Percentiles rank a stretch among this genome's conserved stretches.
These are phyloP conservation scores for Plasmodium adleri DNA, from an alignment of 169 alveolate species.

Conservation along the genomic window DNA sequence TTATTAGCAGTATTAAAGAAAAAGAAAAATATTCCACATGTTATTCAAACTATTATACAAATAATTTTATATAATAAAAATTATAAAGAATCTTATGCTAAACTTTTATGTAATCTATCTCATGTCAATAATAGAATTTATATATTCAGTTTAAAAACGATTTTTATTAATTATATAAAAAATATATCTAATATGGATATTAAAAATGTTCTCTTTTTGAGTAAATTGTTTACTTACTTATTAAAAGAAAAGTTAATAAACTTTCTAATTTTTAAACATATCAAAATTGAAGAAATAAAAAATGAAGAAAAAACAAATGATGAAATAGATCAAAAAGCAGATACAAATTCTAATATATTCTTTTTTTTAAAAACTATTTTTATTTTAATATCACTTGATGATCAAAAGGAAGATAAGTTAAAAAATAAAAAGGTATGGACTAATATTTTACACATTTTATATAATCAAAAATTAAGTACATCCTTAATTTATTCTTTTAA, in stretches of 20 bases:
- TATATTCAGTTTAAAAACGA: slow-evolving; percentile 68
- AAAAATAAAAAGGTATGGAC: slow-evolving; percentile 33
- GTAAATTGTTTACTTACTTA: slow-evolving; percentile 38
- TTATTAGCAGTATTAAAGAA: slow-evolving; percentile 54
- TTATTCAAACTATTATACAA: slow-evolving; percentile 67
- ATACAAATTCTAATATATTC: slow-evolving; percentile 14
- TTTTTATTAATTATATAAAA: slow-evolving; percentile 66
- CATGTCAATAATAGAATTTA: slow-evolving; percentile 48
- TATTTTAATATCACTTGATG: slow-evolving; percentile 48
- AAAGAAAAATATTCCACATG: slow-evolving; percentile 65
- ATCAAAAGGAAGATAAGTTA: neutral
- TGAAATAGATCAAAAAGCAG: neutral
- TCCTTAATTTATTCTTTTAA: slow-evolving; percentile 30
- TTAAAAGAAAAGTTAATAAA: slow-evolving; percentile 49
- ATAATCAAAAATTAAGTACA: neutral
- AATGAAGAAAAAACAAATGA: neutral
- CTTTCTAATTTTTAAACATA: slow-evolving; percentile 57
- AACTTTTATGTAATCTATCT: slow-evolving; percentile 39
- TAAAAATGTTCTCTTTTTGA: slow-evolving; percentile 54
- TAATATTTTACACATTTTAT: slow-evolving; percentile 19
- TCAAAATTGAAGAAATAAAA: slow-evolving; percentile 26
- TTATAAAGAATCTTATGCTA: slow-evolving; percentile 58
- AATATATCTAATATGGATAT: slow-evolving; percentile 63
- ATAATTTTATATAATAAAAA: slow-evolving; percentile 58
- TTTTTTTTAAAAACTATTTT: slow-evolving; percentile 70